Percentiles rank a stretch among this genome's conserved stretches.
Conservation (phyloP, 495 filamentous ascomycete genomes). For the Penicillium lividum region DNA sequence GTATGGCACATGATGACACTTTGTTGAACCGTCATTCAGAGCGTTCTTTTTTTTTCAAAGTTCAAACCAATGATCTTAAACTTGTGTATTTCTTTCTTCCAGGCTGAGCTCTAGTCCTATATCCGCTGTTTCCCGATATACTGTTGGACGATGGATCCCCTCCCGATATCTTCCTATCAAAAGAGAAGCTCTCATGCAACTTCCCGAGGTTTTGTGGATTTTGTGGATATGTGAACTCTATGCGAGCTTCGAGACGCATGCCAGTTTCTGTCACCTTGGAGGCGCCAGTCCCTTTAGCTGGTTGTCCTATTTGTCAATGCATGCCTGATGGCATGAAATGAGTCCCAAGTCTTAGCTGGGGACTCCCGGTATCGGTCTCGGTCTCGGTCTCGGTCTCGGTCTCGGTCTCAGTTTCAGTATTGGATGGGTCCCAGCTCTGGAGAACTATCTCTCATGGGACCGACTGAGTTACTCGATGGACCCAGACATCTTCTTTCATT, state of each 20-base stretch:
- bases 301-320: background rate
- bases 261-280: background rate
- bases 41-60: background rate
- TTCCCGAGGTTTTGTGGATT: background rate
- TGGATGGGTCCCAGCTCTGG: background rate
- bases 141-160: background rate
- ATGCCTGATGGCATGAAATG: background rate
- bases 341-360: background rate
- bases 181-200: background rate
- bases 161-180: background rate
- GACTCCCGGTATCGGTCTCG: too few relatives aligned
- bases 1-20: background rate
- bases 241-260: background rate
- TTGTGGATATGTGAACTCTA: background rate
- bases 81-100: conserved; percentile 5
- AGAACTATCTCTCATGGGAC: background rate
- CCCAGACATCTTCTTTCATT: background rate
- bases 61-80: conserved; percentile 6
- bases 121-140: background rate
- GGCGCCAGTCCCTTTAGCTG: too few relatives aligned
- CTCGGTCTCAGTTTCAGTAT: background rate
- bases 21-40: conserved; percentile 1
- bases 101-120: conserved; percentile 13
- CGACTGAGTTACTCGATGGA: background rate
- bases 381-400: background rate